Percentiles rank a stretch among this genome's conserved stretches.
These are phyloP conservation scores for Periconia macrospinosa DNA, from an alignment of 2,329 filamentous ascomycete genomes.

Conservation along the genomic window DNA sequence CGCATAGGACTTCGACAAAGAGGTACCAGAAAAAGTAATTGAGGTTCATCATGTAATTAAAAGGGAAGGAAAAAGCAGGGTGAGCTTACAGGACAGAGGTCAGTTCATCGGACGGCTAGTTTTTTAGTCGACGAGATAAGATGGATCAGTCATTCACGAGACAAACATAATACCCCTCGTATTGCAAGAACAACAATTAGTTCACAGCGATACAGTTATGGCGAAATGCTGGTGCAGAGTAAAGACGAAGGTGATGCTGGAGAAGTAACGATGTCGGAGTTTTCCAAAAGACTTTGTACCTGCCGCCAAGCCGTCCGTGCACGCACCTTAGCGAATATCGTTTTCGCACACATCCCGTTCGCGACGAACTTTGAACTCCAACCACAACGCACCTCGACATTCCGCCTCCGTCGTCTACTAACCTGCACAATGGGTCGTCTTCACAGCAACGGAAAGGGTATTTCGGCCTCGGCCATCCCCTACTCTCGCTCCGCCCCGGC, in stretches of 20 bases:
- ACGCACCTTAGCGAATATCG: slow-evolving; percentile 26
- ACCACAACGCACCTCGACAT: slow-evolving; percentile 18
- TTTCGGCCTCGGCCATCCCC: slow-evolving; percentile 91
- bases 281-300: slow-evolving; percentile 8
- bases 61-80: not conserved
- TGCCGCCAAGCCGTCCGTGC: slow-evolving; percentile 13
- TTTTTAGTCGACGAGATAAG: too few relatives aligned
- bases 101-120: too few relatives aligned
- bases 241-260: not conserved
- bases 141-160: too few relatives aligned
- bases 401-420: slow-evolving; percentile 11
- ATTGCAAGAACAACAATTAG: too few relatives aligned
- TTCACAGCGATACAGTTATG: too few relatives aligned
- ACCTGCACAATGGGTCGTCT: slow-evolving; percentile 82
- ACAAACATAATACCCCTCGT: too few relatives aligned
- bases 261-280: slow-evolving; percentile 1
- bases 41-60: slow-evolving; percentile 75
- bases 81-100: too few relatives aligned
- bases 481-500: slow-evolving; percentile 92
- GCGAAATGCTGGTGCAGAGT: not conserved
- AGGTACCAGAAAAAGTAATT: slow-evolving; percentile 56
- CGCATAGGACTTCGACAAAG: slow-evolving; percentile 64
- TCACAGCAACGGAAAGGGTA: slow-evolving; percentile 99
- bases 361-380: slow-evolving; percentile 2
- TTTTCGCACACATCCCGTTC: not conserved